Evolutionary conservation across 176 grass and related monocot genomes (phyloP).

Genomic region (Tuctoria greenei): DNA sequence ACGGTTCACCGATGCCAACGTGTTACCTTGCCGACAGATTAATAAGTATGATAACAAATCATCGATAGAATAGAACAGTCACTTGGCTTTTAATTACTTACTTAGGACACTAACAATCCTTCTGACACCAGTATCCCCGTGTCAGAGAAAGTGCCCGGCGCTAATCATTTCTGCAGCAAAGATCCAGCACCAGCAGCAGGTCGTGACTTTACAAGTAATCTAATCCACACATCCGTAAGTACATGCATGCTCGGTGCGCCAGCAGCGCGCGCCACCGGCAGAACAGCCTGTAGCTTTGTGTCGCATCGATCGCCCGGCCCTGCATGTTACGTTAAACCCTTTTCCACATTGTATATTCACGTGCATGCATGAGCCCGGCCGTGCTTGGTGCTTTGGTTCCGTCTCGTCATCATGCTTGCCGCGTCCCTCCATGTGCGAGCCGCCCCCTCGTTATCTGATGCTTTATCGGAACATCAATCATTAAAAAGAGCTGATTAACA

Average conservation of each 20-base stretch:
- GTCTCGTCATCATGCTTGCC: conserved; percentile 23
- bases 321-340: too few relatives aligned
- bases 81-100: neutral
- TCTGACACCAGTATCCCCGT: conserved; percentile 34
- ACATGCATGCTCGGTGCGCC: neutral
- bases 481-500: neutral
- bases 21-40: neutral
- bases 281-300: conserved; percentile 30
- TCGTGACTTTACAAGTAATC: neutral
- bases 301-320: neutral
- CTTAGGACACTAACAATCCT: neutral
- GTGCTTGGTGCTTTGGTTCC: conserved; percentile 26
- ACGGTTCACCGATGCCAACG: neutral
- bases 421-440: conserved; percentile 33
- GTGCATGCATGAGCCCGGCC: neutral
- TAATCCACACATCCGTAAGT: neutral
- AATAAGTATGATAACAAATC: neutral
- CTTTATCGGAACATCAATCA: conserved; percentile 3
- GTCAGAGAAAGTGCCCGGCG: conserved; percentile 23
- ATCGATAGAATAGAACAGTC: too few relatives aligned
- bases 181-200: conserved; percentile 7
- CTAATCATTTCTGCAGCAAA: conserved; percentile 39
- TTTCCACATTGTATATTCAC: neutral
- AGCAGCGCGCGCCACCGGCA: too few relatives aligned
- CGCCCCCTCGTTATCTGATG: neutral